Evolutionary conservation across 2,329 filamentous ascomycete species (phyloP).

Genomic region (Arthrobotrys megalospora): DNA sequence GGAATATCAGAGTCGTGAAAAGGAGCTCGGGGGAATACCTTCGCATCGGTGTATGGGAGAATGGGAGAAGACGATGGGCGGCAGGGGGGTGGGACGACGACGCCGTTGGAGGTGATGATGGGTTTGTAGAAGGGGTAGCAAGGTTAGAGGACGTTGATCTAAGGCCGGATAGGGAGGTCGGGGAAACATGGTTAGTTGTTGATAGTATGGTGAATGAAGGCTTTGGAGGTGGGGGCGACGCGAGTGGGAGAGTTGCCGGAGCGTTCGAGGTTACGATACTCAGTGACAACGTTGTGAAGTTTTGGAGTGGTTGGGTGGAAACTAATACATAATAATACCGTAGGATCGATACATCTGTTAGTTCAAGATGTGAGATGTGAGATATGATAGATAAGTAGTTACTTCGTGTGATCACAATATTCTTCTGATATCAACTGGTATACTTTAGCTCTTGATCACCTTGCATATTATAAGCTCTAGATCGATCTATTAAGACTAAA

Average conservation of each 20-base stretch:
- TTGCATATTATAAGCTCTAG: too few species aligned
- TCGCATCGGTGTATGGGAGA: conserved; percentile 57
- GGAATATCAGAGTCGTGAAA: conserved; percentile 52
- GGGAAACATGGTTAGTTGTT: conserved; percentile 55
- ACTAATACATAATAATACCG: conserved; percentile 19
- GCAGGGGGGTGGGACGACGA: conserved; percentile 57
- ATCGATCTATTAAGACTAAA: too few species aligned
- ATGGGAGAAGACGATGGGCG: conserved; percentile 43
- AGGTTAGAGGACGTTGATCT: conserved; percentile 59
- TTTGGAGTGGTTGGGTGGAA: conserved; percentile 47
- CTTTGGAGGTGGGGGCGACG: background rate
- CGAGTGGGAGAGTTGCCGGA: background rate
- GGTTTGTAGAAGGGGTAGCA: conserved; percentile 58
- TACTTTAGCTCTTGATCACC: too few species aligned
- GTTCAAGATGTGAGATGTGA: background rate
- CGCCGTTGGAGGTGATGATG: conserved; percentile 40
- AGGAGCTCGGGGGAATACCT: conserved; percentile 50
- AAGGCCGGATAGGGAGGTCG: conserved; percentile 51
- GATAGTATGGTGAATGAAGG: conserved; percentile 58
- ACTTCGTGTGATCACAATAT: too few species aligned
- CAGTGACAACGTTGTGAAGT: conserved; percentile 54
- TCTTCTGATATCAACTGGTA: too few species aligned
- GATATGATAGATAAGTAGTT: background rate
- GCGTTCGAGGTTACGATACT: conserved; percentile 55
- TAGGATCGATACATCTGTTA: too few species aligned